phyloP scores from a whole-genome alignment of 768 basidiomycete species.

The Auriscalpium vulgare region DNA sequence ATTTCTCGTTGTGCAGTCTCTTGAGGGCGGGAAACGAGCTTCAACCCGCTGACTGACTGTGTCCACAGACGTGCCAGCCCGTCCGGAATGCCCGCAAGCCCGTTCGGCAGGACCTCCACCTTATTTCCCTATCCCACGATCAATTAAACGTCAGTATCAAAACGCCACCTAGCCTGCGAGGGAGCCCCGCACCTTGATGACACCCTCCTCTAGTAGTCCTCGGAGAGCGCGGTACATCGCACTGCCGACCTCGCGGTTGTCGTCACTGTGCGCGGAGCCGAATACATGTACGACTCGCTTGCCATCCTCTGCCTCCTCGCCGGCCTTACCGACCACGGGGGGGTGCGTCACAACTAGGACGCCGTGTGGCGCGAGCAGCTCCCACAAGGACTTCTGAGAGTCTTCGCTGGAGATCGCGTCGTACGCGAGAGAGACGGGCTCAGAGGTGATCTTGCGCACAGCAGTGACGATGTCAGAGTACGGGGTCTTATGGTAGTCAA shows the following conservation, averaged over 20 bases:
- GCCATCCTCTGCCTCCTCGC: slow-evolving; percentile 1
- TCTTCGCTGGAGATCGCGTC: slow-evolving; percentile 12
- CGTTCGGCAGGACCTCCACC: too few relatives aligned
- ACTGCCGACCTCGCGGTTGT: slow-evolving; percentile 5
- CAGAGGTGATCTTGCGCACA: slow-evolving; percentile 8
- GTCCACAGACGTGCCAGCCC: too few relatives aligned
- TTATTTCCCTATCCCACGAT: too few relatives aligned
- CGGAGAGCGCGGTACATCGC: slow-evolving; percentile 1
- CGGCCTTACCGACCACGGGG: not conserved
- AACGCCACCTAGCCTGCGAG: too few relatives aligned
- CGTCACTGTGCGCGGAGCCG: not conserved
- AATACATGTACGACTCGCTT: not conserved
- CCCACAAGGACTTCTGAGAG: slow-evolving; percentile 10
- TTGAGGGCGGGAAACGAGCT: too few relatives aligned
- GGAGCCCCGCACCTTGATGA: slow-evolving; percentile 1
- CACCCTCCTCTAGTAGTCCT: slow-evolving; percentile 2
- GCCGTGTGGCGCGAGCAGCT: slow-evolving; percentile 11
- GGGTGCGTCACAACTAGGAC: slow-evolving; percentile 4
- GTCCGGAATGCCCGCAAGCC: too few relatives aligned
- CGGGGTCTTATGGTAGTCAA: slow-evolving; percentile 12
- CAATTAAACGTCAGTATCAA: too few relatives aligned
- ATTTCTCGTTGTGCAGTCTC: too few relatives aligned
- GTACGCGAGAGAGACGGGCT: slow-evolving; percentile 7
- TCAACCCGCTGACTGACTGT: too few relatives aligned
- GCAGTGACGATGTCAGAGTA: slow-evolving; percentile 3